Evolutionary conservation across 306 rosid species (phyloP).

Genomic region (Corylus avellana): DNA sequence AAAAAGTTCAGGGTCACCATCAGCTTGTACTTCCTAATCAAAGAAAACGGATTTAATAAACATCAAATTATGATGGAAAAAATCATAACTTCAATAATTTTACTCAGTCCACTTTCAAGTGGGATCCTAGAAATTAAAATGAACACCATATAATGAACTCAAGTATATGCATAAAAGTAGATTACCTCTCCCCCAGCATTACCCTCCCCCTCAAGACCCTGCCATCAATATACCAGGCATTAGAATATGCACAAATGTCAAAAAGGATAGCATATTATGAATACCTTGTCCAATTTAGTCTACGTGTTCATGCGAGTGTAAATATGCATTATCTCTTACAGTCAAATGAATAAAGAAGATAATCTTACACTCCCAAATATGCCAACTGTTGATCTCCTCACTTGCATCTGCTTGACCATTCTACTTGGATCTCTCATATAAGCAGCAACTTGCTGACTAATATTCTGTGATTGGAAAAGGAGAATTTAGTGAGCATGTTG

Average conservation of each 20-base stretch:
- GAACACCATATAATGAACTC: constrained; percentile 3
- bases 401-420: constrained; percentile 83
- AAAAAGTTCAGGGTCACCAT: constrained; percentile 75
- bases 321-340: not conserved
- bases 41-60: constrained; percentile 14
- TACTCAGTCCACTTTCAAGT: not conserved
- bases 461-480: constrained; percentile 50
- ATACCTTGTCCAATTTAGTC: not conserved
- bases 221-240: constrained; percentile 30
- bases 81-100: not conserved
- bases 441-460: constrained; percentile 75
- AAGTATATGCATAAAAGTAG: not conserved
- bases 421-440: constrained; percentile 96
- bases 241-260: constrained; percentile 17
- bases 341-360: not conserved
- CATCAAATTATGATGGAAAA: not conserved
- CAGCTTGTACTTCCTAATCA: constrained; percentile 53
- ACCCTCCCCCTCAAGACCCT: constrained; percentile 46
- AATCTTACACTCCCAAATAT: constrained; percentile 74
- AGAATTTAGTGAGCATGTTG: constrained; percentile 8
- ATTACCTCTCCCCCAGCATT: constrained; percentile 45
- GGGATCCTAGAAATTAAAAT: not conserved
- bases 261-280: not conserved
- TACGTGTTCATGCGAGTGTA: not conserved
- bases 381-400: constrained; percentile 54